Evolutionary conservation across 2,329 filamentous ascomycete species (phyloP).

Genomic region (Fusarium sp.): DNA sequence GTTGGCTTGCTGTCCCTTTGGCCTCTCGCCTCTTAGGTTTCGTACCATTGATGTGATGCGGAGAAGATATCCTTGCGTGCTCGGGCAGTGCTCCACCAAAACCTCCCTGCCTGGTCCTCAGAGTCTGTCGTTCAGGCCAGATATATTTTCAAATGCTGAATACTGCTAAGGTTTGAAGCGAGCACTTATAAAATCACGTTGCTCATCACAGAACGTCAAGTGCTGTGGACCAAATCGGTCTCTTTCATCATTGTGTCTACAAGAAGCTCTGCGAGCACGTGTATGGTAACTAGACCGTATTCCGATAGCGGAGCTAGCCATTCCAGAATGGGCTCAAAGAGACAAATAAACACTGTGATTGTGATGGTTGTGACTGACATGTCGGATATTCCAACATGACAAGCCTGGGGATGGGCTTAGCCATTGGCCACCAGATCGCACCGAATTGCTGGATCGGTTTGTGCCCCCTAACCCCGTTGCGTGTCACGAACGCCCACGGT

Average conservation of each 20-base stretch:
- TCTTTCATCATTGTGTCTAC: not conserved
- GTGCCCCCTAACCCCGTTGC: constrained; percentile 40
- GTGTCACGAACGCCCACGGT: constrained; percentile 48
- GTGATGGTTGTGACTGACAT: constrained; percentile 25
- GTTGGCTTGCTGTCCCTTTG: constrained; percentile 13
- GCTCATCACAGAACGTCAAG: not conserved
- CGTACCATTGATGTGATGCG: constrained; percentile 16
- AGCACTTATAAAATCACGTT: not conserved
- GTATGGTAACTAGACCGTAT: not conserved
- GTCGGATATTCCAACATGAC: constrained; percentile 30
- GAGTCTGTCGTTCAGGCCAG: not conserved
- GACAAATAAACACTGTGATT: constrained; percentile 21
- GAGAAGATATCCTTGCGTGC: constrained; percentile 26
- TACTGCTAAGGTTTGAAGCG: constrained; percentile 15
- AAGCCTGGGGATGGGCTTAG: constrained; percentile 30
- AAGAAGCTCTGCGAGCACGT: not conserved
- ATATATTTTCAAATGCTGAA: constrained; percentile 10
- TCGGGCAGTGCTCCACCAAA: constrained; percentile 23
- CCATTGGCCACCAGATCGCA: constrained; percentile 35
- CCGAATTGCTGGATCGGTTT: constrained; percentile 45
- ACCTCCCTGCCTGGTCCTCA: constrained; percentile 1
- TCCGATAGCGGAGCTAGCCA: constrained; percentile 37
- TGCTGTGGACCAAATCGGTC: not conserved
- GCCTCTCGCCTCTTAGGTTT: constrained; percentile 4
- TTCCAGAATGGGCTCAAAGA: not conserved